phyloP scores from a whole-genome alignment of 306 rosid species.

The Ochetophila trinervis region DNA sequence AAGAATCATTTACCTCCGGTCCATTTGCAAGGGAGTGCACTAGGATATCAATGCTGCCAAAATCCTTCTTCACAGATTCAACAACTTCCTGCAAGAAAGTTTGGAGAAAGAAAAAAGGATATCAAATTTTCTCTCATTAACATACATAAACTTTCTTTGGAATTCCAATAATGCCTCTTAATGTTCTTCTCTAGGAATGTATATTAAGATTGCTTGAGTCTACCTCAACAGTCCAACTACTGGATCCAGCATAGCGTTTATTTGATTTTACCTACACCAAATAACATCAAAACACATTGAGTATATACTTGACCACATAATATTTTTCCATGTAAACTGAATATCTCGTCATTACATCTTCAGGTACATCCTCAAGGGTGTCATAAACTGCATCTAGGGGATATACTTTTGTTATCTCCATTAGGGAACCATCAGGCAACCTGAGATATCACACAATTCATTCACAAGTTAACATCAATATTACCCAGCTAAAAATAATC shows the following conservation, averaged over 20 bases:
- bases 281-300: neutral
- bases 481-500: slow-evolving; percentile 3
- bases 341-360: slow-evolving; percentile 58
- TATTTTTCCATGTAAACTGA: neutral
- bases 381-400: slow-evolving; percentile 94
- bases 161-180: neutral
- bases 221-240: slow-evolving; percentile 90
- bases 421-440: slow-evolving; percentile 82
- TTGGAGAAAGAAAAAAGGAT: slow-evolving; percentile 6
- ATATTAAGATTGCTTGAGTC: slow-evolving; percentile 5
- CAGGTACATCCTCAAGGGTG: slow-evolving; percentile 87
- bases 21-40: slow-evolving; percentile 99
- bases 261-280: slow-evolving; percentile 64
- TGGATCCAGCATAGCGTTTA: slow-evolving; percentile 94
- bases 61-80: slow-evolving; percentile 82
- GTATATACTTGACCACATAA: slow-evolving; percentile 2
- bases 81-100: slow-evolving; percentile 75
- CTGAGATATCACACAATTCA: slow-evolving; percentile 41
- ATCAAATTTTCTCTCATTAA: neutral
- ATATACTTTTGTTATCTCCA: slow-evolving; percentile 86
- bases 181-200: neutral
- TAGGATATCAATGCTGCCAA: slow-evolving; percentile 94
- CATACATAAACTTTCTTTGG: neutral
- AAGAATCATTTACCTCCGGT: slow-evolving; percentile 75
- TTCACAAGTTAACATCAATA: slow-evolving; percentile 17